phyloP scores from a whole-genome alignment of 2,329 filamentous ascomycete genomes.

The Xylariaceae sp. region DNA sequence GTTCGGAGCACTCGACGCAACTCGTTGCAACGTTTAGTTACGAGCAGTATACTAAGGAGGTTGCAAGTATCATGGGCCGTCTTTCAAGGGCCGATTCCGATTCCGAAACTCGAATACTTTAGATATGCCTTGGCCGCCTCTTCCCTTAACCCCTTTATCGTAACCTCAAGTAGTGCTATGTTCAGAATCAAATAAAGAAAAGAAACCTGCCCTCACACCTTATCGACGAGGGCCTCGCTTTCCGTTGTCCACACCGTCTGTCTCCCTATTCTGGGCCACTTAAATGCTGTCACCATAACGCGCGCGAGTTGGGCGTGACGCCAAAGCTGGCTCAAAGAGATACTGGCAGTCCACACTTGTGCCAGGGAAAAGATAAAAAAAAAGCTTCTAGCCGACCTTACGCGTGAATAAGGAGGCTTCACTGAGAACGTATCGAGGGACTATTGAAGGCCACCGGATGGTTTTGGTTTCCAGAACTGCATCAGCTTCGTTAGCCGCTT shows the following conservation, averaged over 20 bases:
- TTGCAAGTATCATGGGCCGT: constrained; percentile 17
- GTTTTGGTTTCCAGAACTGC: constrained; percentile 70
- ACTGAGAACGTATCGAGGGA: not conserved
- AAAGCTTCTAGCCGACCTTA: not conserved
- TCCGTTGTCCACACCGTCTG: constrained; percentile 6
- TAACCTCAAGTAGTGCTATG: constrained; percentile 23
- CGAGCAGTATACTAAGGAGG: not conserved
- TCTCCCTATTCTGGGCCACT: not conserved
- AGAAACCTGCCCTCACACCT: constrained; percentile 14
- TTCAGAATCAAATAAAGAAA: constrained; percentile 26
- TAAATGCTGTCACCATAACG: too few species aligned
- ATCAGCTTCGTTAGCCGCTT: constrained; percentile 69
- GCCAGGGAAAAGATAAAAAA: not conserved
- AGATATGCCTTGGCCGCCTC: constrained; percentile 16
- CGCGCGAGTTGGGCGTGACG: not conserved
- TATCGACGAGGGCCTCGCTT: constrained; percentile 13
- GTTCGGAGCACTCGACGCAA: not conserved
- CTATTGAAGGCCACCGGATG: constrained; percentile 28
- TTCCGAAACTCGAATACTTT: constrained; percentile 11
- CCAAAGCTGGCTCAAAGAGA: not conserved
- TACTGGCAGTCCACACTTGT: not conserved
- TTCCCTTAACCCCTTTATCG: constrained; percentile 20
- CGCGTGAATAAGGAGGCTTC: too few species aligned
- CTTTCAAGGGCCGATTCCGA: constrained; percentile 15
- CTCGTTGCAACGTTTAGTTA: constrained; percentile 4